Percentiles rank a stretch among this genome's conserved stretches.
Conservation (phyloP, 2,329 filamentous ascomycete genomes). For the Hortaea werneckii region DNA sequence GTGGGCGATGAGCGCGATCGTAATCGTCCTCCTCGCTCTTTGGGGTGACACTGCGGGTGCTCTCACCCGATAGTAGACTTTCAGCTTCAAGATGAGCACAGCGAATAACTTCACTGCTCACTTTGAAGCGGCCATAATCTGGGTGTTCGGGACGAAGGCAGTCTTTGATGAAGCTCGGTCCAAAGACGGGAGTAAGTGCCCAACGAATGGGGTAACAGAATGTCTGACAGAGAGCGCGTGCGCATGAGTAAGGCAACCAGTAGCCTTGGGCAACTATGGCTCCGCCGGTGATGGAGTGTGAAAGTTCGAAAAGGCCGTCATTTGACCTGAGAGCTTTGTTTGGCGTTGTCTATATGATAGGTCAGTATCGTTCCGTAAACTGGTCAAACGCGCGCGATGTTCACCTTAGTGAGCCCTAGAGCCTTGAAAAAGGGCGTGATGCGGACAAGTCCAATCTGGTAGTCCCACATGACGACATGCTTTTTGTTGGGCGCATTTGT, state of each 20-base stretch:
- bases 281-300: constrained; percentile 89
- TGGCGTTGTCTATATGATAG: constrained; percentile 61
- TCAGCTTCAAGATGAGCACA: constrained; percentile 28
- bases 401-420: constrained; percentile 74
- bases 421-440: constrained; percentile 95
- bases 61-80: constrained; percentile 22
- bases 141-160: constrained; percentile 56
- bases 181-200: constrained; percentile 84
- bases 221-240: constrained; percentile 74
- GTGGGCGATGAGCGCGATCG: constrained; percentile 1
- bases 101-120: constrained; percentile 30
- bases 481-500: constrained; percentile 56
- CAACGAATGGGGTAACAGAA: constrained; percentile 81
- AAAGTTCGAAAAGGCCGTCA: constrained; percentile 75
- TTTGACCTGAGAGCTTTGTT: constrained; percentile 64
- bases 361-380: not conserved
- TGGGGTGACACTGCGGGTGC: constrained; percentile 6
- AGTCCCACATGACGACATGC: constrained; percentile 83
- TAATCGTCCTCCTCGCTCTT: constrained; percentile 3
- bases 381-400: constrained; percentile 7
- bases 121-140: constrained; percentile 41
- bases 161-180: constrained; percentile 62
- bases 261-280: constrained; percentile 89
- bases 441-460: constrained; percentile 84
- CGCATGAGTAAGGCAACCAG: constrained; percentile 88